phyloP scores from a whole-genome alignment of 2,329 filamentous ascomycete genomes.

The Akanthomyces uredinophilus region DNA sequence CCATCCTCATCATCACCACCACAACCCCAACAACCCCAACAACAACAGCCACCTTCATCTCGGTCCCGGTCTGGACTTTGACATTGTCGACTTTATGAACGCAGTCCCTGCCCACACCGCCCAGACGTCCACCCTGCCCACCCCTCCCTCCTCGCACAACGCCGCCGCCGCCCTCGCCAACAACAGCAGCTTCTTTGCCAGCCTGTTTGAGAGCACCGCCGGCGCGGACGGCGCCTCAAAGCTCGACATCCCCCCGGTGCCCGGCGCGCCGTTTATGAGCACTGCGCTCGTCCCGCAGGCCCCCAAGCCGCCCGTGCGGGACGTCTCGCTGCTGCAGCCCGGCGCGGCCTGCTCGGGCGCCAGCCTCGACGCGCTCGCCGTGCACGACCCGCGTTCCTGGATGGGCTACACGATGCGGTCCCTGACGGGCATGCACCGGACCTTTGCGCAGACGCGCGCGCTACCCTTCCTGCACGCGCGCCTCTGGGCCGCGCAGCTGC shows the following conservation, averaged over 20 bases:
- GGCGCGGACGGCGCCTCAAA: constrained; percentile 24
- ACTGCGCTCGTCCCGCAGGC: constrained; percentile 17
- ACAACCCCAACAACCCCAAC: background rate
- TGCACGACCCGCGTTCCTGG: constrained; percentile 32
- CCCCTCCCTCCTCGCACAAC: background rate
- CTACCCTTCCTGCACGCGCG: constrained; percentile 40
- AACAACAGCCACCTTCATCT: background rate
- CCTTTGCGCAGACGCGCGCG: constrained; percentile 31
- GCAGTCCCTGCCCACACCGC: background rate
- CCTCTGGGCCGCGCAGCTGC: constrained; percentile 36
- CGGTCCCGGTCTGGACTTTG: constrained; percentile 14
- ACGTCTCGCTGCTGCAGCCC: constrained; percentile 24
- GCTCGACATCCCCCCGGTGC: constrained; percentile 27
- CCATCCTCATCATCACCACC: background rate
- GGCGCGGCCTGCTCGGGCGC: constrained; percentile 19
- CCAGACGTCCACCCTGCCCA: background rate
- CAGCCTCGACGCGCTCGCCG: constrained; percentile 27
- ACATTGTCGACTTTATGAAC: constrained; percentile 14
- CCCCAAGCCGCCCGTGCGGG: constrained; percentile 23
- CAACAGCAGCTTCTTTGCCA: background rate
- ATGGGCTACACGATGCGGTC: constrained; percentile 31
- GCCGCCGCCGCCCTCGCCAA: background rate
- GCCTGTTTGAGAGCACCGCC: constrained; percentile 12
- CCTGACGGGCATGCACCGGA: constrained; percentile 29
- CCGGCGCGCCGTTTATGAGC: constrained; percentile 17